Evolutionary conservation across 2,329 filamentous ascomycete species (phyloP), one percentile per base, ranked within the genome.

Genomic region (Aspergillus novofumigatus): DNA sequence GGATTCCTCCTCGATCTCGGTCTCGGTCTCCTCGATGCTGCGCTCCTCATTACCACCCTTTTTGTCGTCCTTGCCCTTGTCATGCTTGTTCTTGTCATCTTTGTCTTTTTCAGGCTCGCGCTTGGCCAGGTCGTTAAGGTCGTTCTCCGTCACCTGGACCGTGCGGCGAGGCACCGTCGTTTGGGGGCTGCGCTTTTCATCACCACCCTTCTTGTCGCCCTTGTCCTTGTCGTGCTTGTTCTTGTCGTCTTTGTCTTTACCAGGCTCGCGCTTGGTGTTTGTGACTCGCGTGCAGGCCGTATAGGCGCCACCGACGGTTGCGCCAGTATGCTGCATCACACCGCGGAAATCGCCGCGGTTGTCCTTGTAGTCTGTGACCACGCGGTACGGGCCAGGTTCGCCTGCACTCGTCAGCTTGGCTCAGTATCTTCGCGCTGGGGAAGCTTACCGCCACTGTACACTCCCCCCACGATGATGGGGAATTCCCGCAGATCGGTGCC

Each of bases 341-440:
- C 57, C 57, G 21, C 54, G 54, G 50, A 59, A 59, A 29, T 53
- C 57, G 3, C 57, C 57, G 10, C 45, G 54, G 54, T 59, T 56
- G 41, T 53, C 45, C 32, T 56, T 59, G 54, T 59, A 57, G 57
- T 59, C 57, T n/a, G 57, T 59, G 54, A 59, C 54, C 26, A 59
- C 51, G 21, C 54, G 57, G 25, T 54, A 59, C 28, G 35, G 11
- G 4, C 57, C 57, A 49, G 57, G 57, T 17, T 26, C 20, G 10
- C 57, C 57, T 59, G 41, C 32, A 52, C 9, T 54, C 8, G 10
- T 56, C 54, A 53, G 45, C 50, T 51, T 48, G n/a, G 25, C 9
- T 53, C 41, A 23, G 3, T 23, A 28, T 42, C 9, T 28, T 50
- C 11, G 20, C n/a, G 14, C 32, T 45, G 3, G 29, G 11, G 23